Conservation (phyloP, 2,329 filamentous ascomycete genomes). For the Curvularia eragrostidis region DNA sequence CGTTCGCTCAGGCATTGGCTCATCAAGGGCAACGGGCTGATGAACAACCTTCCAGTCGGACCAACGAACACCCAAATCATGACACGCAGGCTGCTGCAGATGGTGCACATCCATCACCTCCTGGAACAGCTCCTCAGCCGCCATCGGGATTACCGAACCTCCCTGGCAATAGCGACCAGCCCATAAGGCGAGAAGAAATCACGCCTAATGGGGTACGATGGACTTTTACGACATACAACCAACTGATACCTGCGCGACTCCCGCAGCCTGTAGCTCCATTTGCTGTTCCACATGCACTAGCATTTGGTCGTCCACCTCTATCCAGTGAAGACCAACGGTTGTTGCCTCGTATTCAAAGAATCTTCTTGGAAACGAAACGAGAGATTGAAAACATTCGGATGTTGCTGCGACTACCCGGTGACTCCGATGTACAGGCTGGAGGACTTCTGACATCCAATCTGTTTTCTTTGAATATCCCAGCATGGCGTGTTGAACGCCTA, state of each 20-base stretch:
- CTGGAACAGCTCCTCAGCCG: slow-evolving; percentile 2
- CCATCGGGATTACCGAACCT: slow-evolving; percentile 16
- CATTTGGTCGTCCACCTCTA: slow-evolving; percentile 27
- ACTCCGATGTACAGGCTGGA: slow-evolving; percentile 7
- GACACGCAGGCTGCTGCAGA: slow-evolving; percentile 17
- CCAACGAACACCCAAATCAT: slow-evolving; percentile 11
- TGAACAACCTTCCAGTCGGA: slow-evolving; percentile 9
- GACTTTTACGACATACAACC: slow-evolving; percentile 59
- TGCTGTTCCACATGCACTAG: slow-evolving; percentile 30
- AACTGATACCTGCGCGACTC: slow-evolving; percentile 40
- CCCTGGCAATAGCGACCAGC: slow-evolving; percentile 46
- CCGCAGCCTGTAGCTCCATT: slow-evolving; percentile 27
- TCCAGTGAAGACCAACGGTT: slow-evolving; percentile 28
- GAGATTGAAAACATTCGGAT: slow-evolving; percentile 44
- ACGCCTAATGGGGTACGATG: slow-evolving; percentile 61
- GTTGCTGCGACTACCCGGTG: slow-evolving; percentile 24
- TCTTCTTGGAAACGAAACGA: slow-evolving; percentile 37
- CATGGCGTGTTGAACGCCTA: slow-evolving; percentile 41
- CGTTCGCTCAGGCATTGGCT: slow-evolving; percentile 33
- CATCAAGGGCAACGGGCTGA: slow-evolving; percentile 22
- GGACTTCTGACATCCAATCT: neutral
- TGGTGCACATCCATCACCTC: slow-evolving; percentile 13
- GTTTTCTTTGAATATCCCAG: slow-evolving; percentile 19
- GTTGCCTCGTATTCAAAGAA: slow-evolving; percentile 30
- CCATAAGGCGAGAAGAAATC: slow-evolving; percentile 58